phyloP scores from a whole-genome alignment of 208 protist genomes.

The Wallacemonas rigidus region DNA sequence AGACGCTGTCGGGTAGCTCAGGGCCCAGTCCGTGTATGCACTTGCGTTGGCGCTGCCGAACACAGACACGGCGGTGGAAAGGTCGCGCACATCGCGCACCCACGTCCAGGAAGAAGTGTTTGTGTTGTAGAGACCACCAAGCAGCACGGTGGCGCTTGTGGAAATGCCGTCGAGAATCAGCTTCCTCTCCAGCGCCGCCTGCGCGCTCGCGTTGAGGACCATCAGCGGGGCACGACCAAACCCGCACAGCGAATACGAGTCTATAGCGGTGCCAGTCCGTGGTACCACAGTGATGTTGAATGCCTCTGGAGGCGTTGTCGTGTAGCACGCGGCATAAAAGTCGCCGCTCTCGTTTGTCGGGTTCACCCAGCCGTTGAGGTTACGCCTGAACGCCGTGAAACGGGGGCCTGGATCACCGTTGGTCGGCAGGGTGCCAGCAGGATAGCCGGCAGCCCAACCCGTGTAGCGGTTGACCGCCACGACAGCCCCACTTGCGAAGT shows the following conservation, averaged over 20 bases:
- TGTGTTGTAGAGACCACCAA: constrained; percentile 10
- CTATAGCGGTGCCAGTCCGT: neutral
- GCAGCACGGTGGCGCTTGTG: constrained; percentile 2
- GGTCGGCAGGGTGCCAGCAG: neutral
- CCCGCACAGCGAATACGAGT: constrained; percentile 5
- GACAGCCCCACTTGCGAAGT: neutral
- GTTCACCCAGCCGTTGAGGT: constrained; percentile 10
- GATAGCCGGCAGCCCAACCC: neutral
- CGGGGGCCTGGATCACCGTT: constrained; percentile 2
- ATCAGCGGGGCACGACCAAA: neutral
- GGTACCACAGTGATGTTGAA: constrained; percentile 5
- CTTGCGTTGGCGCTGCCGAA: constrained; percentile 4
- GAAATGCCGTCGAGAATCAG: constrained; percentile 3
- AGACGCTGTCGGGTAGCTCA: neutral
- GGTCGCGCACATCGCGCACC: constrained; percentile 12
- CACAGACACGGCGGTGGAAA: neutral
- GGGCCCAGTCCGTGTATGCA: constrained; percentile 12
- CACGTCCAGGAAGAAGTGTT: neutral
- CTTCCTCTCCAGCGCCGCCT: constrained; percentile 9
- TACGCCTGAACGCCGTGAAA: neutral
- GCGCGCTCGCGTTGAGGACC: constrained; percentile 6
- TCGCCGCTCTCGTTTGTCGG: neutral
- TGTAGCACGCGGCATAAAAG: constrained; percentile 12
- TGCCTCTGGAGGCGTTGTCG: neutral
- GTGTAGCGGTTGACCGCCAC: neutral